phyloP scores from a whole-genome alignment of 1,284 basidiomycete genomes.

The Chalciporus piperatoides region DNA sequence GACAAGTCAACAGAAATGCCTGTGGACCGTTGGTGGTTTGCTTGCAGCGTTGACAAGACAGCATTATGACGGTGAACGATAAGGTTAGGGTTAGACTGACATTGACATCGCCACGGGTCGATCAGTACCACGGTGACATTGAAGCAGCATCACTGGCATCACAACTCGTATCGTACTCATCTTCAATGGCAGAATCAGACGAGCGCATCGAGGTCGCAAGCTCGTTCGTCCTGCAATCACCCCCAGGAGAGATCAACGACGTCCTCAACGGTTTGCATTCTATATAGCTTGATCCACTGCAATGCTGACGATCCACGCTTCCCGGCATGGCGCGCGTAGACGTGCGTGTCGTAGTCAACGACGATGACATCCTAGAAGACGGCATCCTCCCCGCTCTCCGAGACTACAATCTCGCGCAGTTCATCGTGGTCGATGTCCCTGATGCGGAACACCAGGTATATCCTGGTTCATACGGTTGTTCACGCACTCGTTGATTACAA shows the following conservation, averaged over 20 bases:
- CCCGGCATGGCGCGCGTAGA: constrained; percentile 45
- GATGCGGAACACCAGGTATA: constrained; percentile 67
- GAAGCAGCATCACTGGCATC: too few species aligned
- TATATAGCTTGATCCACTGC: constrained; percentile 8
- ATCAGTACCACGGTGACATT: too few species aligned
- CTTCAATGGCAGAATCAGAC: constrained; percentile 47
- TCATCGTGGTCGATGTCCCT: constrained; percentile 74
- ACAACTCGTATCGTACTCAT: background rate
- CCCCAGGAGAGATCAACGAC: constrained; percentile 94
- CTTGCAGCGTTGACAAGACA: constrained; percentile 28
- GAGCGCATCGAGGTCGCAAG: constrained; percentile 71
- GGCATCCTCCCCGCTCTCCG: constrained; percentile 73
- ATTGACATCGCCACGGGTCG: background rate
- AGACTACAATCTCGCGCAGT: constrained; percentile 84
- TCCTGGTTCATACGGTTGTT: background rate
- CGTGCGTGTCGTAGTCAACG: constrained; percentile 81
- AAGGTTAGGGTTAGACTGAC: constrained; percentile 27
- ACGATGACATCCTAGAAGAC: constrained; percentile 77
- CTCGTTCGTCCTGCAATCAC: constrained; percentile 80
- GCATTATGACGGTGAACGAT: constrained; percentile 1
- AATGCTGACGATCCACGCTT: constrained; percentile 1
- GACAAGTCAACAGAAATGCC: constrained; percentile 28
- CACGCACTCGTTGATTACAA: background rate
- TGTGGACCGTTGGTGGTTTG: constrained; percentile 19
- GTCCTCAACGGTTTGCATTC: constrained; percentile 72